Base-by-base conservation (phyloP, 2,329 filamentous ascomycete species). In the Trematosphaeria pertusa region DNA sequence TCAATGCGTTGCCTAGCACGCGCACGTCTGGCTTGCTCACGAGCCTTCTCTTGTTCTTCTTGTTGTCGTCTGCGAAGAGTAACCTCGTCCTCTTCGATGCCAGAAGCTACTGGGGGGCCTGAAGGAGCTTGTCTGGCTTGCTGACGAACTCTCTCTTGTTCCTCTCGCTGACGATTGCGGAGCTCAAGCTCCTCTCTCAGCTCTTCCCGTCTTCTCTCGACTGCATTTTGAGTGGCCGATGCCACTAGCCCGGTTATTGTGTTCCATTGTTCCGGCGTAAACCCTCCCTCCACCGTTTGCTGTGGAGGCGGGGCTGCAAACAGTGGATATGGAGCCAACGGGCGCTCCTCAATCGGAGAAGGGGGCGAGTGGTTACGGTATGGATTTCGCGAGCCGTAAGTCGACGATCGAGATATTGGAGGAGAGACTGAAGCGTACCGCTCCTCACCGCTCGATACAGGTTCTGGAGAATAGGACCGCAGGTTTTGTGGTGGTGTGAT, bases 241-340 rank as follows among this genome's bases (percentile, higher is more conserved):
- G 40, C 24, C 19, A 48, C 33, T 8, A 48, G 34, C 12, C 33
- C 40, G 9, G 34, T 37, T 17, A 48, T 43, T 5, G 35, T 37
- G 15, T 17, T 44, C 46, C 46, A 48, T 43, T 48, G 46, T 15
- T 32, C 33, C 24, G 26, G 15, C 14, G 46, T 48, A 22, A 48
- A 48, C 3, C 46, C 46, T 15, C 40, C 40, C n/a, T 45, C 33
- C 2, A 45, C 12, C 14, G 10, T 4, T 21, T 31, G 42, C 4
- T 11, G 9, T 32, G 22, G 21, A 24, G 26, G n/a, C 11, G 36
- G 15, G 17, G 10, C 3, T 14, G 38, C 35, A 4, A 30, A 30
- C 12, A 21, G 17, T 22, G 35, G 42, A 12, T 17, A 26, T 15
- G 24, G n/a, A 12, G 34, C 21, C 15, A 33, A 24, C 14, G 33